Base-by-base conservation (phyloP, 108 stramenopile species). In the Pseudonitzschia multiseries region DNA sequence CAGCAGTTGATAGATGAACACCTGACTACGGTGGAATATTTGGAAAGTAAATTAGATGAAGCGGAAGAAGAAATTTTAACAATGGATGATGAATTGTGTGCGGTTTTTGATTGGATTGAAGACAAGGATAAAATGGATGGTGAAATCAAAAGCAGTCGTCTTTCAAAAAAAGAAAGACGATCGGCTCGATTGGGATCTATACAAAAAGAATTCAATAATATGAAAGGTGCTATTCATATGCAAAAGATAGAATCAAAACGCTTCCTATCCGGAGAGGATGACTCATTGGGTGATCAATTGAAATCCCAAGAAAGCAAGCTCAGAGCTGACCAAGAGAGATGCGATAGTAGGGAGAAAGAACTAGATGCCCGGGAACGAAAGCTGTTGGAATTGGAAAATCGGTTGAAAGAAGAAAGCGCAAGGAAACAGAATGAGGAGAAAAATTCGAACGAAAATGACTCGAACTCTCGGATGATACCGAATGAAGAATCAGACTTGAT, bases 51-150 rank as follows among this genome's bases (percentile, higher is more conserved):
- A 29, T 43, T 77, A 33, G 56, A 64, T 24, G 13, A 62, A 67
- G 56, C 70, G 41, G 76, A 77, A 48, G 70, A 71, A 41, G 76
- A 77, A 66, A 26, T 77, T 29, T 43, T 77, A 24, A 9, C 40
- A 21, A 66, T 77, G 70, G 76, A 71, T n/a, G 70, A 71, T 9
- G 70, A 71, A 26, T 27, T 77, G 8, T 56, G 27, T 43, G 61
- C 2, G 14, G n/a, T 70, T n/a, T 3, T 40, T n/a, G 32, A n/a
- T 40, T 32, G 13, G n/a, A 29, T 40, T n/a, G 61, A 62, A 24
- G 51, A 77, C 41, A 51, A 46, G 17, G 28, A 50, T n/a, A n/a
- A 29, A 67, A 48, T 0, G 24, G 44, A 12, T 20, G 9, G n/a
- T 22, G 24, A 27, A 18, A 8, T 14, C 5, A 40, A 40, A 4